These are phyloP conservation scores for Wallacemonas sp. DNA, from an alignment of 208 protist species.

Conservation along the genomic window DNA sequence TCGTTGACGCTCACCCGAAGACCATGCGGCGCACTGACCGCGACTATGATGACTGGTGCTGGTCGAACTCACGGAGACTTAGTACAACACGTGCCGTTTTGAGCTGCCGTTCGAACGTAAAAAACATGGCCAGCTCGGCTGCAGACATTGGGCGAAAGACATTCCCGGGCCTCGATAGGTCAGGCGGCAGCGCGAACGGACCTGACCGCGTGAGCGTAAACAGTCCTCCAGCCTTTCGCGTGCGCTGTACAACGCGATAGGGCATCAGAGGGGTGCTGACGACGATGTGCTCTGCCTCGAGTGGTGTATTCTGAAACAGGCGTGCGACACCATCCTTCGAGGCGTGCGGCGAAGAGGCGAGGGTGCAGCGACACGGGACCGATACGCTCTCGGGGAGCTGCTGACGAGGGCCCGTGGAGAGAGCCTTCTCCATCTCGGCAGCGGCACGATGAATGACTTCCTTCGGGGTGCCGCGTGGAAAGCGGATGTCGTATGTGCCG, in stretches of 20 bases:
- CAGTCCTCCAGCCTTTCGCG: constrained; percentile 51
- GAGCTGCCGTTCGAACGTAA: constrained; percentile 80
- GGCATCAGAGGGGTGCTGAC: constrained; percentile 75
- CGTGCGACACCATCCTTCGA: constrained; percentile 1
- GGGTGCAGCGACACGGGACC: constrained; percentile 56
- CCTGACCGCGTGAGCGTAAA: constrained; percentile 67
- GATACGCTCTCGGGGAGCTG: constrained; percentile 30
- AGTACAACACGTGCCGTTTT: constrained; percentile 86
- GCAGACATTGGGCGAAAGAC: constrained; percentile 34
- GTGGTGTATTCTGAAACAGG: constrained; percentile 10
- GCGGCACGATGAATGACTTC: constrained; percentile 45
- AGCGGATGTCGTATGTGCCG: constrained; percentile 82
- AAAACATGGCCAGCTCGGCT: constrained; percentile 72
- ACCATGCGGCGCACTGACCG: neutral
- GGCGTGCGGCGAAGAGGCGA: neutral
- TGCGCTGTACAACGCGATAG: constrained; percentile 48
- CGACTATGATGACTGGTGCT: neutral
- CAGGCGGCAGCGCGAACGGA: constrained; percentile 55
- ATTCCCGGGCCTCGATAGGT: constrained; percentile 27
- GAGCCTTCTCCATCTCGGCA: constrained; percentile 20
- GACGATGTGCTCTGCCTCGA: constrained; percentile 49
- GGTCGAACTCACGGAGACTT: constrained; percentile 73
- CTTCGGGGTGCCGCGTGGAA: constrained; percentile 51
- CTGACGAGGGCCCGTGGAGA: constrained; percentile 29
- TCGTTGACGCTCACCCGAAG: too few species aligned